phyloP scores from a whole-genome alignment of 208 protist genomes.

The Trypanosoma brucei region DNA sequence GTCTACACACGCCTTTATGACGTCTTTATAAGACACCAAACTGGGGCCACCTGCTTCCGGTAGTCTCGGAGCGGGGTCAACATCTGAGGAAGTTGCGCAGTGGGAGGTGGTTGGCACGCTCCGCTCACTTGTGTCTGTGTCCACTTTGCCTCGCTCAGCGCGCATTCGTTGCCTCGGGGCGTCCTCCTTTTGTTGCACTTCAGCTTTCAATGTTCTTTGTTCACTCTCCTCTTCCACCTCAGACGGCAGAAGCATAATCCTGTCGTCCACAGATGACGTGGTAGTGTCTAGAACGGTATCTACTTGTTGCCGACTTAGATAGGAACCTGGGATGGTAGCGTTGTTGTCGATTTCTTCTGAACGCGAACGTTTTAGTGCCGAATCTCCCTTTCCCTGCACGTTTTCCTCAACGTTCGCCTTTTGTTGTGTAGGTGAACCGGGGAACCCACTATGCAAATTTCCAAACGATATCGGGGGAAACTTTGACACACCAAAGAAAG shows the following conservation, averaged over 20 bases:
- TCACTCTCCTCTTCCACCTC: slow-evolving; percentile 3
- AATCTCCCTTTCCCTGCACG: too few species aligned
- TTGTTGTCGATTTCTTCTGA: too few species aligned
- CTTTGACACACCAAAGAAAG: background rate
- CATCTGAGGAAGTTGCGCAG: background rate
- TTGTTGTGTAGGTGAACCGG: background rate
- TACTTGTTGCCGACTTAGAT: background rate
- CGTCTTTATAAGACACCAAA: too few species aligned
- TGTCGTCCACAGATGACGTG: slow-evolving; percentile 3
- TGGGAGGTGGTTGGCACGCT: background rate
- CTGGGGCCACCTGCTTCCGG: too few species aligned
- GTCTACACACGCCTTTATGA: too few species aligned
- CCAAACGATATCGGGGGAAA: background rate
- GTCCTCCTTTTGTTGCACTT: background rate
- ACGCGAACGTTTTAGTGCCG: too few species aligned
- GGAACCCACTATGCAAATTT: background rate
- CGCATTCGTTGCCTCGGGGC: background rate
- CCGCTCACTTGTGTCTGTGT: background rate
- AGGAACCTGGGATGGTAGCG: too few species aligned
- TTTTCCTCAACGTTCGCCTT: background rate
- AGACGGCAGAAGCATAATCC: slow-evolving; percentile 9
- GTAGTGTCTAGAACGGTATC: background rate
- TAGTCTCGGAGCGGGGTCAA: background rate
- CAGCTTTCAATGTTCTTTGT: background rate
- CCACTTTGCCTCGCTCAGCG: background rate